Conservation (phyloP, 345 rosid species). For the Camelina laxa region DNA sequence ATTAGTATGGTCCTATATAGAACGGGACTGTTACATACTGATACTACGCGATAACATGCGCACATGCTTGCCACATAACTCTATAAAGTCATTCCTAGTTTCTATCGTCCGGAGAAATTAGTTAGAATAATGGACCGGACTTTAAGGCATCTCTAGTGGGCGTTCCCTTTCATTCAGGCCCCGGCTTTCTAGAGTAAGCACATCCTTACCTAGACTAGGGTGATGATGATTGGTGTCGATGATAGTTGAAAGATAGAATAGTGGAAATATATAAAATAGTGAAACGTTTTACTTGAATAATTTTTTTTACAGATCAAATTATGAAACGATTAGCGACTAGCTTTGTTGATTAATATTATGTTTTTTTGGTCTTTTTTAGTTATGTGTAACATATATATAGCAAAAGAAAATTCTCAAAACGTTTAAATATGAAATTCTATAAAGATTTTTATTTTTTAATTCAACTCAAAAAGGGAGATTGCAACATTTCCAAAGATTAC, state of each 20-base stretch:
- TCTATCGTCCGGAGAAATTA: slow-evolving; percentile 22
- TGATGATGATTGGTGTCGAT: not conserved
- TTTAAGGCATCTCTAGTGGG: slow-evolving; percentile 33
- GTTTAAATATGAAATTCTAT: too few species aligned
- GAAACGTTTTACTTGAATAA: not conserved
- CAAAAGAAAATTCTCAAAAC: too few species aligned
- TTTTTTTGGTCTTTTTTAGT: too few species aligned
- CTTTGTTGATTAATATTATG: too few species aligned
- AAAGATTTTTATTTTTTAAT: too few species aligned
- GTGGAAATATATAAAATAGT: not conserved
- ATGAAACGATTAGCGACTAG: too few species aligned
- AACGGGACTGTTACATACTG: slow-evolving; percentile 27
- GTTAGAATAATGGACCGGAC: slow-evolving; percentile 26
- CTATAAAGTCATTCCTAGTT: slow-evolving; percentile 27
- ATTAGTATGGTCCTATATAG: slow-evolving; percentile 1
- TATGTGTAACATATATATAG: too few species aligned
- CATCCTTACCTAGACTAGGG: not conserved
- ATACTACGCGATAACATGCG: slow-evolving; percentile 16
- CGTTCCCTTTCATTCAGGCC: slow-evolving; percentile 8
- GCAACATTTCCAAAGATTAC: too few species aligned
- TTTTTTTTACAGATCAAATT: not conserved
- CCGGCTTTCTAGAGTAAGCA: not conserved
- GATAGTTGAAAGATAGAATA: not conserved
- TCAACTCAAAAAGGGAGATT: too few species aligned
- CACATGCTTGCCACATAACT: slow-evolving; percentile 35